Conservation (phyloP, 2,329 filamentous ascomycete genomes). For the Alternaria longipes region DNA sequence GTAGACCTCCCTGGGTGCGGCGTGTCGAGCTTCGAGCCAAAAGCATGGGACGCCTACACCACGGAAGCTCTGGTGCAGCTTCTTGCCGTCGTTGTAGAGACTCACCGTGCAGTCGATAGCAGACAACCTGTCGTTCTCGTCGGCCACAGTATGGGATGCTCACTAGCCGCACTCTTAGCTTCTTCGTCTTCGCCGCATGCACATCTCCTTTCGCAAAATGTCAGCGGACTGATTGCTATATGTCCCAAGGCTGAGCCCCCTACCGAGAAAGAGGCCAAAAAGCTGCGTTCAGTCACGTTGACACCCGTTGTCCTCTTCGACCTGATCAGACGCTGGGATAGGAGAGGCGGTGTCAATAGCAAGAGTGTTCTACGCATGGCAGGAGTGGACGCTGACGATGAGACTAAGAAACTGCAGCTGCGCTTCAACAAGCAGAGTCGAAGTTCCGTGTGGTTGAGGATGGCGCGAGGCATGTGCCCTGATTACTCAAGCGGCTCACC, state of each 20-base stretch:
- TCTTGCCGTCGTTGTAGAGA: conserved; percentile 76
- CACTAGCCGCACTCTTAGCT: conserved; percentile 76
- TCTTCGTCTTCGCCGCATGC: conserved; percentile 64
- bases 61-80: conserved; percentile 79
- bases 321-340: conserved; percentile 79
- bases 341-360: conserved; percentile 79
- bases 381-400: conserved; percentile 70
- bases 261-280: conserved; percentile 60
- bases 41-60: conserved; percentile 79
- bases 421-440: conserved; percentile 84
- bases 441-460: conserved; percentile 82
- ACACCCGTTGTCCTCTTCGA: conserved; percentile 79
- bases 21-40: conserved; percentile 76
- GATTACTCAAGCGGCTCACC: conserved; percentile 63
- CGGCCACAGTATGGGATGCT: conserved; percentile 90
- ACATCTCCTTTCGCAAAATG: conserved; percentile 66
- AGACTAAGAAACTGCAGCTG: conserved; percentile 73
- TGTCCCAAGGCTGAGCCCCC: conserved; percentile 78
- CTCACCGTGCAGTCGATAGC: conserved; percentile 71
- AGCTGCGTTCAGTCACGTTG: conserved; percentile 67
- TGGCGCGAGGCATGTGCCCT: conserved; percentile 77
- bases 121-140: conserved; percentile 80
- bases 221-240: conserved; percentile 81
- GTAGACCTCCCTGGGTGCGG: conserved; percentile 94
- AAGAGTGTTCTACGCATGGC: conserved; percentile 81